Base-by-base conservation (phyloP, 768 basidiomycete species). In the Tulasnella sp. region DNA sequence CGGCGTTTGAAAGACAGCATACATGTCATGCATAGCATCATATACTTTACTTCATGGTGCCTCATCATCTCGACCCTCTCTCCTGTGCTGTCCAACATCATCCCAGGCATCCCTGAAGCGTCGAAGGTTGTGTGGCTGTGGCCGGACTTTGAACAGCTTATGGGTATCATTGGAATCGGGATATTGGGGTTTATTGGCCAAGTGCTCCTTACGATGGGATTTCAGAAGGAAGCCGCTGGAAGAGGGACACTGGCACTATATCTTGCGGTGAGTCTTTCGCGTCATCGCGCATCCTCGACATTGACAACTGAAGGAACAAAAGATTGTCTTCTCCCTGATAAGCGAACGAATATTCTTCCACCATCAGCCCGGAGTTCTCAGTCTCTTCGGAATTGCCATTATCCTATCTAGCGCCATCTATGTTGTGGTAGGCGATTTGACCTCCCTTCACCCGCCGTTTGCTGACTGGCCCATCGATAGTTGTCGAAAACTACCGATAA, bases 301-400 rank as follows among this genome's bases (percentile, higher is more conserved):
- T 18, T 73, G 35, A 77, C 32, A 5, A 29, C n/a, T 26, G 29
- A 1, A 11, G 6, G 23, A 20, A 76, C 46, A 26, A 26, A 67
- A 77, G 77, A 77, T 77, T 35, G 71, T 77, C 26, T 77, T 70
- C 26, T 70, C 77, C 32, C 46, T 77, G 23, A 32, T 73, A 5
- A 40, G 71, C 26, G 67, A 77, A 51, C 39, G 44, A 6, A 72
- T 77, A 32, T 44, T 77, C 26, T 77, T 77, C 69, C 11, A 71
- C 44, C 40, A 35, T 40, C 42, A 44, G n/a, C 40, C 69, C 7
- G 35, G 67, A 26, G 15, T 20, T 20, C 77, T 77, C 40, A 77
- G 77, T 23, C 32, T 77, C 16, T 9, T 77, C 23, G 77, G 77
- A 5, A 70, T 55, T n/a, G 42, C 39, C 11, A 48, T 77, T n/a